Evolutionary conservation across 257 asterid genomes (phyloP), one percentile per base, ranked within the genome.

Genomic region (Nicotiana obtusifolia): DNA sequence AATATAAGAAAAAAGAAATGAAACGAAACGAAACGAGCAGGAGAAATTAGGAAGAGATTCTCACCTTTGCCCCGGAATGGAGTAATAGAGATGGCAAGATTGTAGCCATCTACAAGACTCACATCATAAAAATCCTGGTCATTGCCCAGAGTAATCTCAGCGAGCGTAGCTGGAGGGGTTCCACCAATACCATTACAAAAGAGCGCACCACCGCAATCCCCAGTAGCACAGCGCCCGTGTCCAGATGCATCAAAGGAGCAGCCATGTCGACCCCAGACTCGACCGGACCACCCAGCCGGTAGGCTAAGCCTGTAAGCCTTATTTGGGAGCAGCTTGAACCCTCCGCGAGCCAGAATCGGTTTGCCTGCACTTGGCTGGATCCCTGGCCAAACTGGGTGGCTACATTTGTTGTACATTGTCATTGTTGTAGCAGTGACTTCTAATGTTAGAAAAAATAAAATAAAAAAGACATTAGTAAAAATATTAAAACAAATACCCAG

Each of bases 71-170:
- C 98, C 7, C 90, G 85, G 61, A 93, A 82, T 28, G 98, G 98
- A 0, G 90, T 91, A 2, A 93, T 86, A 64, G 98, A 89, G n/a
- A 92, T 91, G 80, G 95, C 97, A 11, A 93, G 94, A 78, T 95
- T 95, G 86, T 93, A 95, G 5, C 99, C 99, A 73, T 95, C 99
- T 1, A 95, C 99, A 31, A 95, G 94, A 91, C 98, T 93, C 28
- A 95, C 99, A 82, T 95, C 99, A 65, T 95, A 95, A 87, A 95
- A 95, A 79, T 95, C 99, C 86, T 90, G 98, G 1, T 95, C 97
- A 75, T 44, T 68, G 0, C 98, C 98, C 7, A 92, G 88, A 20
- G 99, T 95, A 5, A 95, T 92, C 88, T 95, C 98, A 15, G 97
- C 98, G 0, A 95, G 94, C 4, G 98, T 91, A 3, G 99, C 99